Evolutionary conservation across 768 basidiomycete genomes (phyloP).

Genomic region (Naganishia antarctica): DNA sequence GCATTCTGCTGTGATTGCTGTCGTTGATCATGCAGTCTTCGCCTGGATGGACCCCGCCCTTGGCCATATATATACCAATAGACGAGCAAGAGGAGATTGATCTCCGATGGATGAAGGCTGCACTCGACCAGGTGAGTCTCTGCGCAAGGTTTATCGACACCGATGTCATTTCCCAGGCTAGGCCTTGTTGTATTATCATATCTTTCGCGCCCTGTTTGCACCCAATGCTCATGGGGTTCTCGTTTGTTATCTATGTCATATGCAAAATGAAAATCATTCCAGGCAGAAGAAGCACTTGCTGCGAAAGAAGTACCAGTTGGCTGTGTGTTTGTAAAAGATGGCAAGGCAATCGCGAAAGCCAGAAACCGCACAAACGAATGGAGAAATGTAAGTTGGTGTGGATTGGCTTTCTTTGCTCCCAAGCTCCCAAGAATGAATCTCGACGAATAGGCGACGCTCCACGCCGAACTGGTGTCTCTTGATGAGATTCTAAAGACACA

Average conservation of each 20-base stretch:
- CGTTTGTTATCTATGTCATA: neutral
- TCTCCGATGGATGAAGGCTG: constrained; percentile 70
- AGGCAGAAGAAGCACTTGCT: constrained; percentile 66
- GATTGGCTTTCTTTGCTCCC: neutral
- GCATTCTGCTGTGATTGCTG: no score
- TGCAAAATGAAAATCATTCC: constrained; percentile 2
- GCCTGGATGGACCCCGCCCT: neutral
- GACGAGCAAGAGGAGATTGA: constrained; percentile 50
- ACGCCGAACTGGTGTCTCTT: constrained; percentile 95
- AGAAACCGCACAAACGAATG: constrained; percentile 93
- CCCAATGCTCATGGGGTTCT: constrained; percentile 2
- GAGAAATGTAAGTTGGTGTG: constrained; percentile 62
- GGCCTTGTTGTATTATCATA: constrained; percentile 11
- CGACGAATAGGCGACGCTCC: constrained; percentile 74
- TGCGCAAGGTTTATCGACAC: constrained; percentile 7
- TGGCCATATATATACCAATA: constrained; percentile 41
- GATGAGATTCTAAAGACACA: constrained; percentile 71
- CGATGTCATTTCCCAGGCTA: neutral
- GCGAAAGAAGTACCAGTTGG: constrained; percentile 92
- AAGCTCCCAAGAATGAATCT: neutral
- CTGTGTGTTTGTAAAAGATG: constrained; percentile 82
- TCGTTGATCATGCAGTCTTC: constrained; percentile 5
- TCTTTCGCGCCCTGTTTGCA: constrained; percentile 22
- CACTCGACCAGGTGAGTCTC: constrained; percentile 67
- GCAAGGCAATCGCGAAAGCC: constrained; percentile 72